phyloP scores from a whole-genome alignment of 805 yeast species.

The Saccharomyces jurei region DNA sequence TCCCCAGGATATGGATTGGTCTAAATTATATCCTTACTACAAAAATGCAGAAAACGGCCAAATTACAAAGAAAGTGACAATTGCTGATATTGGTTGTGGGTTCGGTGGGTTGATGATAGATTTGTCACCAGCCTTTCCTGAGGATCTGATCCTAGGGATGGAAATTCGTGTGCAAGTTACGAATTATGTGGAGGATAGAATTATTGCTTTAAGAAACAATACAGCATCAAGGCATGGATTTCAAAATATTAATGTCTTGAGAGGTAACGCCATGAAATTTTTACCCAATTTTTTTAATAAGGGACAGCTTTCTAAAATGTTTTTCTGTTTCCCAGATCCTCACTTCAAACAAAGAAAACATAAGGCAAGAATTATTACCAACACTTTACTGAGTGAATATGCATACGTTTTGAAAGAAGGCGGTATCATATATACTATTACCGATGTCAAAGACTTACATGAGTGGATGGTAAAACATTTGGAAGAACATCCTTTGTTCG shows the following conservation, averaged over 20 bases:
- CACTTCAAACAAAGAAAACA: constrained; percentile 96
- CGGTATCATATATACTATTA: constrained; percentile 87
- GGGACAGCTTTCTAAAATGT: constrained; percentile 80
- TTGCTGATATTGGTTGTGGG: constrained; percentile 97
- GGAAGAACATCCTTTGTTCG: constrained; percentile 85
- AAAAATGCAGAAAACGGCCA: constrained; percentile 34
- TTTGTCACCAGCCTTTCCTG: constrained; percentile 69
- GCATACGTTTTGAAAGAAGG: constrained; percentile 83
- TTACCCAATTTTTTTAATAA: constrained; percentile 85
- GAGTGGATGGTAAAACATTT: constrained; percentile 93
- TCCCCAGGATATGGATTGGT: constrained; percentile 88
- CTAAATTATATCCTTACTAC: constrained; percentile 58
- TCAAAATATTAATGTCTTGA: constrained; percentile 79
- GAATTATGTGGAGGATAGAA: constrained; percentile 91
- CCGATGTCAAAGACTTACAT: constrained; percentile 90
- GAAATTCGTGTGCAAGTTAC: constrained; percentile 97
- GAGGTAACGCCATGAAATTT: constrained; percentile 97
- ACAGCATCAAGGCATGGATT: constrained; percentile 30
- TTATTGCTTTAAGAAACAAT: constrained; percentile 68
- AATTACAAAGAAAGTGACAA: constrained; percentile 54
- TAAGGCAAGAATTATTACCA: constrained; percentile 91
- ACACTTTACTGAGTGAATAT: constrained; percentile 81
- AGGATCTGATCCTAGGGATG: constrained; percentile 79
- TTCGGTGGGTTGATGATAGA: constrained; percentile 86
- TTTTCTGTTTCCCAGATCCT: constrained; percentile 99